phyloP scores from a whole-genome alignment of 345 rosid species.

The Firmiana major region DNA sequence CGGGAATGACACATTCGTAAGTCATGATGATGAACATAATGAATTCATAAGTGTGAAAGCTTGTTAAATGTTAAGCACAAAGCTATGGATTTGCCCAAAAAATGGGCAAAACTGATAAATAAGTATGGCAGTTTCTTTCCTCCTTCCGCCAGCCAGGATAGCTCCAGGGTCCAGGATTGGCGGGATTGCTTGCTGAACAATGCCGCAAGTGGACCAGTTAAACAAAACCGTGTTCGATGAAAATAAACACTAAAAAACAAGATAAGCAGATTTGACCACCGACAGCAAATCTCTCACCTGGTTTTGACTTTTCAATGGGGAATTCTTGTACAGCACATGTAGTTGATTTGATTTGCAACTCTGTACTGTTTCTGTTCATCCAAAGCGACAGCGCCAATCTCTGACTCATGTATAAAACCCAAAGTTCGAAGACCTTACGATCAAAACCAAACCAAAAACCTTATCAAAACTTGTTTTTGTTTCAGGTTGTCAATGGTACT shows the following conservation, averaged over 20 bases:
- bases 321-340: not conserved
- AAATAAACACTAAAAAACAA: not conserved
- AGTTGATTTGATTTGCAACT: not conserved
- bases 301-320: constrained; percentile 8
- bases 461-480: not conserved
- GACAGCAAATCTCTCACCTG: not conserved
- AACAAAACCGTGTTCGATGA: constrained; percentile 8
- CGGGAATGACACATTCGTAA: no score
- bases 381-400: not conserved
- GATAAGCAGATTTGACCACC: constrained; percentile 23
- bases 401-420: constrained; percentile 3
- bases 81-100: not conserved
- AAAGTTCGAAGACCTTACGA: not conserved
- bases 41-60: no score
- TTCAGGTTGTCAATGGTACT: constrained; percentile 26
- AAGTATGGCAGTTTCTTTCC: no score
- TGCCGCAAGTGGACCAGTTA: constrained; percentile 9
- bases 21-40: not conserved
- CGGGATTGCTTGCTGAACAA: not conserved
- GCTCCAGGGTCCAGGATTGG: not conserved
- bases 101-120: not conserved
- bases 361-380: no score
- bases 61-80: no score
- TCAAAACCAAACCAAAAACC: not conserved
- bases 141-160: no score